Percentiles rank a stretch among this genome's conserved stretches.
Conservation (phyloP, 129 eudicot genomes). For the Flaveria brownii region DNA sequence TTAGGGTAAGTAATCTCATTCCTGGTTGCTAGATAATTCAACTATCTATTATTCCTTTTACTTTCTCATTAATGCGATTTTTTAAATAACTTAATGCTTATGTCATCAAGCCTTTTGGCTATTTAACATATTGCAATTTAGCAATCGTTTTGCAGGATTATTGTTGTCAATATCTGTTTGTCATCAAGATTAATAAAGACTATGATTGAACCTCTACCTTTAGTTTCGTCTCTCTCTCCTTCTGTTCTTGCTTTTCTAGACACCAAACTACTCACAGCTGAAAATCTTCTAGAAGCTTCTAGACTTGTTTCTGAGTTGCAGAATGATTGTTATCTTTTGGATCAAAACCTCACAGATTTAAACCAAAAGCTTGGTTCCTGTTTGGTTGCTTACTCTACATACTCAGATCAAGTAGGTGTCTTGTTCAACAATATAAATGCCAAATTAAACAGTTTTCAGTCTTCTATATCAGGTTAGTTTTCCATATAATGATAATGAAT, state of each 20-base stretch:
- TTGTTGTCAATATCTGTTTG: not conserved
- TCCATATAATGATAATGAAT: not conserved
- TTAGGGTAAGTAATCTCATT: not conserved
- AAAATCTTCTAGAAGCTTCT: slow-evolving; percentile 55
- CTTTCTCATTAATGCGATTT: not conserved
- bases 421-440: slow-evolving; percentile 41
- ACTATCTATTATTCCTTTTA: not conserved
- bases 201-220: slow-evolving; percentile 53
- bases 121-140: not conserved
- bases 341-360: slow-evolving; percentile 54
- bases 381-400: slow-evolving; percentile 51
- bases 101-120: not conserved
- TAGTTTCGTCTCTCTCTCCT: slow-evolving; percentile 61
- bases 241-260: slow-evolving; percentile 49
- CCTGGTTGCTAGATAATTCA: not conserved
- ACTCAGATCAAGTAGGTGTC: slow-evolving; percentile 47
- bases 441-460: slow-evolving; percentile 45
- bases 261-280: slow-evolving; percentile 42
- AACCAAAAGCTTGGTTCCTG: slow-evolving; percentile 42
- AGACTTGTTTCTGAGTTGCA: slow-evolving; percentile 49
- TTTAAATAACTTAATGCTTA: not conserved
- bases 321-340: slow-evolving; percentile 45
- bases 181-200: slow-evolving; percentile 27
- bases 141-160: not conserved
- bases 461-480: slow-evolving; percentile 35